Evolutionary conservation across 1,139 yeast species (phyloP).

Genomic region (Barnettozyma hawaiiensis): DNA sequence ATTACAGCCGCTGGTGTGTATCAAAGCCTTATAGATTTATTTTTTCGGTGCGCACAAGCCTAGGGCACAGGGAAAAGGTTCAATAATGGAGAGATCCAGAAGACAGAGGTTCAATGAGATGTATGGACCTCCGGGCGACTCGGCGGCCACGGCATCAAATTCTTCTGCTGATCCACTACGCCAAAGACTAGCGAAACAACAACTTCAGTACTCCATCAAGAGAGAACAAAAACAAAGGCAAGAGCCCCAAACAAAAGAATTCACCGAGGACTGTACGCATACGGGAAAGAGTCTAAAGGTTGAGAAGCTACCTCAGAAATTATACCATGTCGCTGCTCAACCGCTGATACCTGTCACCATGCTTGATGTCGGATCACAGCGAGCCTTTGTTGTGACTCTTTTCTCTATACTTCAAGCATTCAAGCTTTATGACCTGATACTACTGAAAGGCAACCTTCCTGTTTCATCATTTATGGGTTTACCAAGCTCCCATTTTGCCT

Average conservation of each 20-base stretch:
- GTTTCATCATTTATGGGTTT: constrained; percentile 29
- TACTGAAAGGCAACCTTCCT: constrained; percentile 29
- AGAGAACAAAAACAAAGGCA: constrained; percentile 1
- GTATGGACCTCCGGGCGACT: constrained; percentile 15
- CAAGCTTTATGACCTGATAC: constrained; percentile 68
- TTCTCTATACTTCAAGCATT: constrained; percentile 73
- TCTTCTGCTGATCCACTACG: constrained; percentile 19
- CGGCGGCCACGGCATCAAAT: constrained; percentile 10
- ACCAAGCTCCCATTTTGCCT: constrained; percentile 48
- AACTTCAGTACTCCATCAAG: constrained; percentile 11
- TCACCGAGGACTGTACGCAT: neutral
- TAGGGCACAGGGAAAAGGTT: no score
- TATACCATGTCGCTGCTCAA: constrained; percentile 8
- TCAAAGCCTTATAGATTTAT: neutral
- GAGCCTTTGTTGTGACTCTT: constrained; percentile 58
- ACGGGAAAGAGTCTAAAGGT: constrained; percentile 2
- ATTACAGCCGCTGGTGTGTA: no score
- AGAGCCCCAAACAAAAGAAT: neutral
- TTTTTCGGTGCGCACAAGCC: neutral
- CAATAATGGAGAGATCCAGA: constrained; percentile 28
- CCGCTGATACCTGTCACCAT: constrained; percentile 51
- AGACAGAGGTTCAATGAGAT: constrained; percentile 26
- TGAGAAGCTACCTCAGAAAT: constrained; percentile 4
- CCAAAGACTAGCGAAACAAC: constrained; percentile 17
- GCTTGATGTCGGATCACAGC: constrained; percentile 78